Percentiles rank a stretch among this genome's conserved stretches.
phyloP scores from a whole-genome alignment of 1,284 basidiomycete species.

The Fistulinella staudtii region DNA sequence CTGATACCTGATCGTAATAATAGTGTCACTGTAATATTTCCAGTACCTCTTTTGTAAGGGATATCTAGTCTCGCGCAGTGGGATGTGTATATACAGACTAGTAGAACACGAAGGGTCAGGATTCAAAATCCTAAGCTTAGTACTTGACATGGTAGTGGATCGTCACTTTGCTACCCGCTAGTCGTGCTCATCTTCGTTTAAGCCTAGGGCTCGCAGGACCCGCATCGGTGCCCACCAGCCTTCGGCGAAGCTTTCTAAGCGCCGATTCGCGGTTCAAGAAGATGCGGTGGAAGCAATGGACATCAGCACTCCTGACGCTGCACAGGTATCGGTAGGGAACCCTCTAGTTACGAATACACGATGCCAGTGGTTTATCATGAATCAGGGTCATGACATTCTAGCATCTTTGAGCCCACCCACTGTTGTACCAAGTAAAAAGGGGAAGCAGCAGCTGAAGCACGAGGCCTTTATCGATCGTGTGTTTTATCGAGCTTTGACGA shows the following conservation, averaged over 20 bases:
- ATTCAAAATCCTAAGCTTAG: too few relatives aligned
- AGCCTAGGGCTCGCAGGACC: constrained; percentile 59
- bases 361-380: not conserved
- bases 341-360: not conserved
- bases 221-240: constrained; percentile 46
- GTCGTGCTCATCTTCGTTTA: not conserved
- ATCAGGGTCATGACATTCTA: constrained; percentile 46
- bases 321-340: constrained; percentile 37
- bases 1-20: constrained; percentile 4
- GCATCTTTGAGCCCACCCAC: constrained; percentile 17
- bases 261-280: constrained; percentile 47
- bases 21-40: too few relatives aligned
- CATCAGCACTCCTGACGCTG: constrained; percentile 34
- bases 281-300: constrained; percentile 47
- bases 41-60: too few relatives aligned
- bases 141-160: not conserved
- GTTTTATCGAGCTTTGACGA: constrained; percentile 9
- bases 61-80: too few relatives aligned
- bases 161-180: too few relatives aligned
- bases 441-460: constrained; percentile 62
- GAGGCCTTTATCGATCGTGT: constrained; percentile 66
- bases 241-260: constrained; percentile 48
- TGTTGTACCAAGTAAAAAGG: constrained; percentile 51
- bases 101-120: too few relatives aligned
- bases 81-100: too few relatives aligned